Percentiles rank a stretch among this genome's conserved stretches.
phyloP scores from a whole-genome alignment of 345 rosid genomes.

The Corymbia maculata region DNA sequence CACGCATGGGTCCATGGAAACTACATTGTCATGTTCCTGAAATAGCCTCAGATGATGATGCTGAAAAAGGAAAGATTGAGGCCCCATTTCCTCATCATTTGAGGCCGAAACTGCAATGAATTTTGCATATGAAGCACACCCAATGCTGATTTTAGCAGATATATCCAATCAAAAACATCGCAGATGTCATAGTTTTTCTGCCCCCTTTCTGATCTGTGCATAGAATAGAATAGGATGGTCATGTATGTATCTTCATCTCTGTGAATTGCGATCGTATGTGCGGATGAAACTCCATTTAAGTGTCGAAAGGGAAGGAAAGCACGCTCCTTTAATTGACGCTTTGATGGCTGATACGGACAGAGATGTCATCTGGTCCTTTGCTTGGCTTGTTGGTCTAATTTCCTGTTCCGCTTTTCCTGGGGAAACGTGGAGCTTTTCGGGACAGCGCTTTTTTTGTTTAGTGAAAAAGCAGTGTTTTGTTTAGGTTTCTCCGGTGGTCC shows the following conservation, averaged over 20 bases:
- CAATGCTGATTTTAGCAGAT: not conserved
- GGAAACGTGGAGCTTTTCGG: not conserved
- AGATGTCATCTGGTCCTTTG: not conserved
- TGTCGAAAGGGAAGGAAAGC: not conserved
- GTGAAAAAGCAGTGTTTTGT: not conserved
- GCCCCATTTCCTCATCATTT: not conserved
- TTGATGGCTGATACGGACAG: not conserved
- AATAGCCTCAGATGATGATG: not conserved
- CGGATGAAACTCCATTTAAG: not conserved
- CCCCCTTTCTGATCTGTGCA: not conserved
- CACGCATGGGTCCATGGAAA: not conserved
- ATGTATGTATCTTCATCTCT: not conserved
- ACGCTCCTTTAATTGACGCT: not conserved
- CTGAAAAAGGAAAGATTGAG: not conserved
- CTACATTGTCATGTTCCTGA: not conserved
- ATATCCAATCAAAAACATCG: not conserved
- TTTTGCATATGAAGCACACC: not conserved
- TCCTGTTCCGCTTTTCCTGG: not conserved
- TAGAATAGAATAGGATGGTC: not conserved
- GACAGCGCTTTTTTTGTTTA: not conserved
- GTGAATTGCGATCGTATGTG: not conserved
- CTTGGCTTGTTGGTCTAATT: not conserved
- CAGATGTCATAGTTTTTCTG: not conserved
- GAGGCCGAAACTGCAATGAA: not conserved
- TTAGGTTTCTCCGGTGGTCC: not conserved